Conservation (phyloP, 2,329 filamentous ascomycete species). For the Aspergillus persii region DNA sequence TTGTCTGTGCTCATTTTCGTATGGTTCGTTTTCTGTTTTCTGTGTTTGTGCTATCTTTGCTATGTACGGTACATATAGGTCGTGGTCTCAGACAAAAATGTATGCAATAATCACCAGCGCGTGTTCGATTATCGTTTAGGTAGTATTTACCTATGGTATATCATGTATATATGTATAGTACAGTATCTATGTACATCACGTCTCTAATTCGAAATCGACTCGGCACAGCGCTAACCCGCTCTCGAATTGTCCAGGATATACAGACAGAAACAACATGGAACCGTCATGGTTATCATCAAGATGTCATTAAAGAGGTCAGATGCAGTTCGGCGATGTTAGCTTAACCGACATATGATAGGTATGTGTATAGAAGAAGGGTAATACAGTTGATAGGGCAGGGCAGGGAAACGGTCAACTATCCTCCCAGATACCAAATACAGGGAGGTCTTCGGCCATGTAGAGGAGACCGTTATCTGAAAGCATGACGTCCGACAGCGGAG, state of each 20-base stretch:
- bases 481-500: constrained; percentile 32
- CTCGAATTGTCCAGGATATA: too few relatives aligned
- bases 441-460: constrained; percentile 35
- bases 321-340: background rate
- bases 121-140: background rate
- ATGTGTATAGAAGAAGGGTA: background rate
- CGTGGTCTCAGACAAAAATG: constrained; percentile 2
- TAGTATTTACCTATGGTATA: background rate
- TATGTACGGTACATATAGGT: constrained; percentile 18
- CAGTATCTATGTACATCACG: background rate
- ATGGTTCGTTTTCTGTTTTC: background rate
- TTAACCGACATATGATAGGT: background rate
- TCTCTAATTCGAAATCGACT: background rate
- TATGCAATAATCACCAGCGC: constrained; percentile 1
- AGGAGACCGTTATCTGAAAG: constrained; percentile 33
- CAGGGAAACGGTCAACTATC: constrained; percentile 17
- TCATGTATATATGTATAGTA: background rate
- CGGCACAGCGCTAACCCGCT: background rate
- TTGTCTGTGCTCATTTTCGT: background rate
- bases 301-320: background rate
- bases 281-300: background rate
- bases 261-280: background rate
- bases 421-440: constrained; percentile 32
- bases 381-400: background rate
- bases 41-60: background rate